Evolutionary conservation across 441 rosid genomes (phyloP), one percentile per base, ranked within the genome.

Genomic region (Gossypium gossypioides): DNA sequence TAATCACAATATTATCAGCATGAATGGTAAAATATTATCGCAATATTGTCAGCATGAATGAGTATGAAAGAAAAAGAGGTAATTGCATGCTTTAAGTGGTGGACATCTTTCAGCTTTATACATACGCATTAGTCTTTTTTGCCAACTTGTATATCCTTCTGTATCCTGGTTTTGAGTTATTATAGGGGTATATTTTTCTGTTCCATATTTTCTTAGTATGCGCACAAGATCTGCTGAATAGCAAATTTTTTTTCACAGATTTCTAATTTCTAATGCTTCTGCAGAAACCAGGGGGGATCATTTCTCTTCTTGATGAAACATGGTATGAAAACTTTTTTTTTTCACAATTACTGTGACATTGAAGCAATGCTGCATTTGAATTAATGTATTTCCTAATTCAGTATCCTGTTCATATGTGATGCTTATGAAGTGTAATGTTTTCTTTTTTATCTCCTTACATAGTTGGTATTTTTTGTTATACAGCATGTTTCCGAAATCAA

Each of bases 401-500:
- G 19, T n/a, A 21, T 32, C 50, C 34, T 32, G 59, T 61, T 34
- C 46, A 55, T 22, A 54, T 65, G 62, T 18, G 6, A 22, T 37
- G n/a, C 22, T 29, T 69, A 15, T 60, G 60, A 60, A 21, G 50
- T 37, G 46, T 55, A 52, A 9, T 55, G 16, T 22, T 16, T 15
- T 72, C 40, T 40, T 54, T 40, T 12, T 67, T 72, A 67, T 55
- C 63, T 72, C 71, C 48, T 78, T 75, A 72, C 68, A 27, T 71
- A 46, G 55, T 56, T 63, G 46, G 29, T 18, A 19, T 56, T 65
- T 61, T 77, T 69, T 18, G 48, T 37, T 77, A 52, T 78, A 62
- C 85, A 89, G 92, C 72, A 86, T 88, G 96, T 84, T 89, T 64
- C 96, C 96, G 13, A 88, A 80, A 82, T 85, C 96, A 76, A 86